These are phyloP conservation scores for Magnolia sinica DNA, from an alignment of 164 flowering plant genomes.

Conservation along the genomic window DNA sequence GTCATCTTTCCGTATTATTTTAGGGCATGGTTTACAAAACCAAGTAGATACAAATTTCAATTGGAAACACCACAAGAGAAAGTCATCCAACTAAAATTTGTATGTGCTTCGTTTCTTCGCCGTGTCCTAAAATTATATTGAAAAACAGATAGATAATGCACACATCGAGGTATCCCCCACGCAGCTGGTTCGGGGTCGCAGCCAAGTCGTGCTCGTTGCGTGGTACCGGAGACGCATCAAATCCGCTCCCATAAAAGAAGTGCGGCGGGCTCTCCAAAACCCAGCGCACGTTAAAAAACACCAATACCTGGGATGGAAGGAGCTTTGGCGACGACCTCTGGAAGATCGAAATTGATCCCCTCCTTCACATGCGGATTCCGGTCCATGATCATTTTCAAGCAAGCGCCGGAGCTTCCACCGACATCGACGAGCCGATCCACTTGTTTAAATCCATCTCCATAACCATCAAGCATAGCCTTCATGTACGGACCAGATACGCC, in stretches of 20 bases:
- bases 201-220: background rate
- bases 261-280: too few relatives aligned
- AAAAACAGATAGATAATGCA: too few relatives aligned
- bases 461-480: conserved; percentile 54
- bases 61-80: too few relatives aligned
- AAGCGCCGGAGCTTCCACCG: conserved; percentile 81
- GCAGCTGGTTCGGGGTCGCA: background rate
- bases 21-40: too few relatives aligned
- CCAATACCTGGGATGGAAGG: conserved; percentile 47
- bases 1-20: too few relatives aligned
- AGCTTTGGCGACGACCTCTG: conserved; percentile 69
- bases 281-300: too few relatives aligned
- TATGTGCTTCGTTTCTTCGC: too few relatives aligned
- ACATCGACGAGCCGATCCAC: conserved; percentile 59
- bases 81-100: too few relatives aligned
- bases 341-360: conserved; percentile 76
- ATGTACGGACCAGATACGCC: conserved; percentile 79
- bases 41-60: too few relatives aligned
- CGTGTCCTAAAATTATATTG: too few relatives aligned
- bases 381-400: conserved; percentile 57
- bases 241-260: too few relatives aligned
- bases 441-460: conserved; percentile 49
- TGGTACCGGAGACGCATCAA: too few relatives aligned
- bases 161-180: background rate
- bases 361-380: conserved; percentile 32